These are phyloP conservation scores for Syzygium oleosum DNA, from an alignment of 345 rosid genomes.

Conservation along the genomic window DNA sequence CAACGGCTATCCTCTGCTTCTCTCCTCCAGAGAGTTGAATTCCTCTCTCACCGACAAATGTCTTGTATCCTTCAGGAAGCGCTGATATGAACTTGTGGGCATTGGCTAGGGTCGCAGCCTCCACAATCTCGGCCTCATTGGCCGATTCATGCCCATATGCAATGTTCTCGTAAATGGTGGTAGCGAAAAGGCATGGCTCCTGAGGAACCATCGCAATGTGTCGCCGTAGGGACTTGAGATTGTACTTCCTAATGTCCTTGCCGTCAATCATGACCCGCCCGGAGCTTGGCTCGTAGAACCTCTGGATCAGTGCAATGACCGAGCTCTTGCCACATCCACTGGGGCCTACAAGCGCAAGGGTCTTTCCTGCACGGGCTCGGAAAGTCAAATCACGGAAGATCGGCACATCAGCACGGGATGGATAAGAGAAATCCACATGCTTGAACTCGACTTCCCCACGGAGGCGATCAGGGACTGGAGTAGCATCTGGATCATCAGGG, in stretches of 20 bases:
- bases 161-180: constrained; percentile 81
- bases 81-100: constrained; percentile 84
- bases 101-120: constrained; percentile 89
- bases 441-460: constrained; percentile 95
- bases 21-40: constrained; percentile 96
- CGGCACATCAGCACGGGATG: constrained; percentile 78
- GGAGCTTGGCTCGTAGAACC: constrained; percentile 89
- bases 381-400: constrained; percentile 78
- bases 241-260: constrained; percentile 88
- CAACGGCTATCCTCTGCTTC: constrained; percentile 83
- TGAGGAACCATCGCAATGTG: constrained; percentile 96
- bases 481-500: constrained; percentile 86
- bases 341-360: constrained; percentile 95
- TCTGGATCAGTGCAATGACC: constrained; percentile 64
- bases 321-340: constrained; percentile 99
- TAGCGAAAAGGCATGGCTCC: constrained; percentile 85
- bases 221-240: constrained; percentile 76
- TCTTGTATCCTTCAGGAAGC: constrained; percentile 76
- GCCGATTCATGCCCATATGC: constrained; percentile 87
- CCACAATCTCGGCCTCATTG: constrained; percentile 78
- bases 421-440: constrained; percentile 94
- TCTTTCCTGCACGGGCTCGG: constrained; percentile 86
- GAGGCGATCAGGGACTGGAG: constrained; percentile 62
- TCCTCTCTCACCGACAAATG: constrained; percentile 85
- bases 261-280: constrained; percentile 89